A percentile compares a stretch with the other conserved stretches of the same genome.
Evolutionary conservation across 345 rosid genomes (phyloP).

Genomic region (Alliaria petiolata): DNA sequence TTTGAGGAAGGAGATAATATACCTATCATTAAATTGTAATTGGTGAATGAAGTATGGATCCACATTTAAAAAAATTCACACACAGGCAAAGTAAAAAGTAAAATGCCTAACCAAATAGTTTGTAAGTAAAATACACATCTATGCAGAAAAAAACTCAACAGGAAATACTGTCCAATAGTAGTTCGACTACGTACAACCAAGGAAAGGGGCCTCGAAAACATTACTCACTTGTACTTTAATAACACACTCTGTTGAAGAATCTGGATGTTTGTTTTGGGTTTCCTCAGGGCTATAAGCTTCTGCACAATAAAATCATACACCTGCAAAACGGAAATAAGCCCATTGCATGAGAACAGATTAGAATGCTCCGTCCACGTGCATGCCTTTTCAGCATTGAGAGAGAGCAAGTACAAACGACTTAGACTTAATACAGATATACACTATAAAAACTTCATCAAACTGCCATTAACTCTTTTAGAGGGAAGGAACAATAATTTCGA

Average conservation of each 20-base stretch:
- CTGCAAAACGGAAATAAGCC: constrained; percentile 39
- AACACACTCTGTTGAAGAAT: constrained; percentile 97
- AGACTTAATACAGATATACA: background rate
- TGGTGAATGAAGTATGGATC: background rate
- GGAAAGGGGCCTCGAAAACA: background rate
- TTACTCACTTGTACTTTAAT: constrained; percentile 85
- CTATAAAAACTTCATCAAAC: too few species aligned
- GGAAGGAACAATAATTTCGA: background rate
- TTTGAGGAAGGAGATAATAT: constrained; percentile 76
- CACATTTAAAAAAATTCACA: constrained; percentile 1
- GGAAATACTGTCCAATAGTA: background rate
- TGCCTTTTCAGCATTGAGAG: constrained; percentile 1
- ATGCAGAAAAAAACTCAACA: background rate
- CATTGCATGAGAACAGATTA: constrained; percentile 5
- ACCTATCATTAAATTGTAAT: constrained; percentile 44
- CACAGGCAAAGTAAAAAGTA: background rate
- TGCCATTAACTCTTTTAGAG: background rate
- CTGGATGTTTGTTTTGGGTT: constrained; percentile 98
- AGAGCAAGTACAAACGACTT: background rate
- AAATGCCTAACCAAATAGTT: background rate
- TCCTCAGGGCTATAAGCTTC: constrained; percentile 93
- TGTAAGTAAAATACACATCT: constrained; percentile 5
- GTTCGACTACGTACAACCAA: background rate
- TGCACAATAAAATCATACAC: constrained; percentile 96
- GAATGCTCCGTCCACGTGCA: background rate